Conservation (phyloP, 2,329 filamentous ascomycete species). For the Trichothecium sympodiale region DNA sequence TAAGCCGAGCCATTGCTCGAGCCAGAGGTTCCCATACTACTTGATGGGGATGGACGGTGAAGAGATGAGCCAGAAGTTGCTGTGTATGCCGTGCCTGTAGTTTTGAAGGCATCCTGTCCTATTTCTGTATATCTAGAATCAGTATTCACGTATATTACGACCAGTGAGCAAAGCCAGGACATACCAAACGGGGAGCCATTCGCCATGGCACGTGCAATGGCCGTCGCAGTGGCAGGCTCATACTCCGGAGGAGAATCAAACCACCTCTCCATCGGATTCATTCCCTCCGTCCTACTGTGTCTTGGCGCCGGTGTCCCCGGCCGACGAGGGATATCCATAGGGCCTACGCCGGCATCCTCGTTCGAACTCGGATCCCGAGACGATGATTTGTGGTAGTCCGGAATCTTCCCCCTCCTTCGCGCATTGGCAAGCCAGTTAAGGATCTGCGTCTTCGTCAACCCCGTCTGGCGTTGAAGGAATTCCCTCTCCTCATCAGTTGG, state of each 20-base stretch:
- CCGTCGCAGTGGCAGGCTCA: slow-evolving; percentile 16
- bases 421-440: slow-evolving; percentile 85
- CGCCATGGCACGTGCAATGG: slow-evolving; percentile 17
- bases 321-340: slow-evolving; percentile 46
- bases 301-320: slow-evolving; percentile 21
- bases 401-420: slow-evolving; percentile 64
- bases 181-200: slow-evolving; percentile 7
- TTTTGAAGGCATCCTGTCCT: slow-evolving; percentile 31
- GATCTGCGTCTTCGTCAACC: slow-evolving; percentile 67
- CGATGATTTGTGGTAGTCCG: slow-evolving; percentile 42
- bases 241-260: slow-evolving; percentile 19
- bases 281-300: slow-evolving; percentile 6
- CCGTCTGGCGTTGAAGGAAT: slow-evolving; percentile 59
- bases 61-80: not conserved
- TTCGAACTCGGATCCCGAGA: slow-evolving; percentile 29
- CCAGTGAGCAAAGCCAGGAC: slow-evolving; percentile 28
- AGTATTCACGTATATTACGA: too few species aligned
- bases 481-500: slow-evolving; percentile 75
- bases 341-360: slow-evolving; percentile 1
- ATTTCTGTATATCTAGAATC: too few species aligned
- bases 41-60: slow-evolving; percentile 38
- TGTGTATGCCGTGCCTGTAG: slow-evolving; percentile 38
- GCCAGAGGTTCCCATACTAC: slow-evolving; percentile 41
- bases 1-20: slow-evolving; percentile 41
- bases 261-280: slow-evolving; percentile 20